Conservation (phyloP, 352 stramenopile species). For the Phytopythium ostracodes region DNA sequence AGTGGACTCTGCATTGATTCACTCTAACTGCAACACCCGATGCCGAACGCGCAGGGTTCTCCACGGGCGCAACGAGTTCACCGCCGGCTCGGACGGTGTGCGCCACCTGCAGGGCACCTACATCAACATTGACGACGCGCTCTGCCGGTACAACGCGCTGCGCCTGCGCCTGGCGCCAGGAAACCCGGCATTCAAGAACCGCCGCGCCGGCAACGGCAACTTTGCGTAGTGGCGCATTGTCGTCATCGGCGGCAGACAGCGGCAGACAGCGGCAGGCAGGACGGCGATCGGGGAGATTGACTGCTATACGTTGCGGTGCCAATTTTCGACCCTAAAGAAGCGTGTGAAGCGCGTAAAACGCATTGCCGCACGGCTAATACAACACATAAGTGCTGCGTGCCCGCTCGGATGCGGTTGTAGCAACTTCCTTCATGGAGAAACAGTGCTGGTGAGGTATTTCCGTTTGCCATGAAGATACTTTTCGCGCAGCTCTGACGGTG, state of each 20-base stretch:
- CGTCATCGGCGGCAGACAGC: neutral
- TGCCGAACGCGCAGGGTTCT: conserved; percentile 32
- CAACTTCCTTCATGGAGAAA: neutral
- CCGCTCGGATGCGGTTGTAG: neutral
- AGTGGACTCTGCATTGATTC: neutral
- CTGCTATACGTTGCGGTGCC: neutral
- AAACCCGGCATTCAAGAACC: conserved; percentile 49
- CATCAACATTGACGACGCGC: conserved; percentile 84
- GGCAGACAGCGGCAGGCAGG: neutral
- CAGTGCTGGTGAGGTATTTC: neutral
- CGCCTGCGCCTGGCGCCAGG: conserved; percentile 44
- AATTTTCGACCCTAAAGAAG: neutral
- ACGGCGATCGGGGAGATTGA: neutral
- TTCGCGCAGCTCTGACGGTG: too few species aligned
- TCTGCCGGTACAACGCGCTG: conserved; percentile 81
- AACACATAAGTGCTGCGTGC: neutral
- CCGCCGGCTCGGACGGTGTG: conserved; percentile 55
- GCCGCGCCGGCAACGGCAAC: conserved; percentile 66
- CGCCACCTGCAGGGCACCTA: conserved; percentile 85
- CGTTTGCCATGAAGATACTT: conserved; percentile 1
- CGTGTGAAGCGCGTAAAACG: neutral
- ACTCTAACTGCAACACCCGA: neutral
- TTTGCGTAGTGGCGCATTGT: conserved; percentile 33
- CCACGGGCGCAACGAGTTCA: conserved; percentile 77
- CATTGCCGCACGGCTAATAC: neutral